These are phyloP conservation scores for Hyaloscypha bicolor DNA, from an alignment of 495 filamentous ascomycete species.

Conservation along the genomic window DNA sequence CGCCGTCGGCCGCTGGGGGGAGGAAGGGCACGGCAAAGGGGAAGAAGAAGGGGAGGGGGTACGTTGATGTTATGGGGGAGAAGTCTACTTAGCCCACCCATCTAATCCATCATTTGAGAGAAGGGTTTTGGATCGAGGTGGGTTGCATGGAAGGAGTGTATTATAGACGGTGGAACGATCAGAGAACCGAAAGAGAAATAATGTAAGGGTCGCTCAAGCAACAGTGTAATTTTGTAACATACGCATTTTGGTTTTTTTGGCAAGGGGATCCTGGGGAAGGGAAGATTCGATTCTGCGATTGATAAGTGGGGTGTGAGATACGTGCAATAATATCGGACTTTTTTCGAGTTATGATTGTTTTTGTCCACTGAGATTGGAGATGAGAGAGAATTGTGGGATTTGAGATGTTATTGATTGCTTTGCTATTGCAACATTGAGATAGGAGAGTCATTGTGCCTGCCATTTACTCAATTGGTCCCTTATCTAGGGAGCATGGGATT, in stretches of 20 bases:
- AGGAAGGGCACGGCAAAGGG: slow-evolving; percentile 71
- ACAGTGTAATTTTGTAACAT: slow-evolving; percentile 6
- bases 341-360: not conserved
- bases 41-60: slow-evolving; percentile 77
- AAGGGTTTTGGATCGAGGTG: not conserved
- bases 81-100: slow-evolving; percentile 13
- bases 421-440: no score
- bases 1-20: slow-evolving; percentile 50
- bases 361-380: no score
- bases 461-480: not conserved
- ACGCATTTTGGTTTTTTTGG: not conserved
- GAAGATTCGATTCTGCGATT: not conserved
- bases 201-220: not conserved
- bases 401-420: no score
- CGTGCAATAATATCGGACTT: not conserved
- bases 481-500: not conserved
- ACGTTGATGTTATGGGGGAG: slow-evolving; percentile 84
- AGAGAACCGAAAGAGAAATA: not conserved
- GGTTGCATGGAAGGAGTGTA: slow-evolving; percentile 1
- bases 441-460: no score
- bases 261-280: not conserved
- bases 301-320: not conserved
- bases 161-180: slow-evolving; percentile 3
- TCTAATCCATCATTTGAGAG: not conserved
- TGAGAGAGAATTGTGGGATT: not conserved